phyloP scores from a whole-genome alignment of 2,329 filamentous ascomycete species.

The Aspergillus sp. region DNA sequence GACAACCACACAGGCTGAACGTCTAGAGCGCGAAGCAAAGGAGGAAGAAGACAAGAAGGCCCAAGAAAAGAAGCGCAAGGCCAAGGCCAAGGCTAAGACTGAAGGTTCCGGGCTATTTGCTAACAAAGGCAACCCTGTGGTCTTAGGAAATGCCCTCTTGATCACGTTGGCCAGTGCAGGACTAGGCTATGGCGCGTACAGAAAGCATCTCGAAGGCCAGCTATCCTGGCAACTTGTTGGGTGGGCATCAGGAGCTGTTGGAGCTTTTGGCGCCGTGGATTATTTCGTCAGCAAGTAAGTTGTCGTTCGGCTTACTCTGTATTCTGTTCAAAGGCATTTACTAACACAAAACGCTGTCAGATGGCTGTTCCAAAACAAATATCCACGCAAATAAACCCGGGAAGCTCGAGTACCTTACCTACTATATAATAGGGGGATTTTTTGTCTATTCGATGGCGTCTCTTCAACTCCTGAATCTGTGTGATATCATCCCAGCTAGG shows the following conservation, averaged over 20 bases:
- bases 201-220: conserved; percentile 41
- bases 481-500: too few relatives aligned
- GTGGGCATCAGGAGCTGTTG: conserved; percentile 38
- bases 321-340: neutral
- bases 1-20: conserved; percentile 43
- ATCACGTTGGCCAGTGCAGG: conserved; percentile 36
- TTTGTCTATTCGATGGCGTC: too few relatives aligned
- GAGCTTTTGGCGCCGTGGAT: conserved; percentile 41
- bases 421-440: too few relatives aligned
- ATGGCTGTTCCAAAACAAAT: conserved; percentile 49
- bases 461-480: too few relatives aligned
- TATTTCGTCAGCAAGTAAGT: conserved; percentile 48
- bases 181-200: conserved; percentile 44
- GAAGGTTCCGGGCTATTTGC: conserved; percentile 24
- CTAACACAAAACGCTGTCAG: conserved; percentile 21
- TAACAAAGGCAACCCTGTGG: conserved; percentile 44
- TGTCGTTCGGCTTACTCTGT: neutral
- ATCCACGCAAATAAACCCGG: conserved; percentile 40
- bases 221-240: conserved; percentile 44
- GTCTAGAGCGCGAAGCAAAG: conserved; percentile 36
- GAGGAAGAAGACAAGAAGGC: conserved; percentile 24
- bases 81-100: conserved; percentile 28
- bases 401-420: neutral
- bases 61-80: conserved; percentile 23
- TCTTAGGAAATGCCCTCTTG: conserved; percentile 42